Evolutionary conservation across 257 asterid genomes (phyloP).

Genomic region (Jacaranda mimosifolia): DNA sequence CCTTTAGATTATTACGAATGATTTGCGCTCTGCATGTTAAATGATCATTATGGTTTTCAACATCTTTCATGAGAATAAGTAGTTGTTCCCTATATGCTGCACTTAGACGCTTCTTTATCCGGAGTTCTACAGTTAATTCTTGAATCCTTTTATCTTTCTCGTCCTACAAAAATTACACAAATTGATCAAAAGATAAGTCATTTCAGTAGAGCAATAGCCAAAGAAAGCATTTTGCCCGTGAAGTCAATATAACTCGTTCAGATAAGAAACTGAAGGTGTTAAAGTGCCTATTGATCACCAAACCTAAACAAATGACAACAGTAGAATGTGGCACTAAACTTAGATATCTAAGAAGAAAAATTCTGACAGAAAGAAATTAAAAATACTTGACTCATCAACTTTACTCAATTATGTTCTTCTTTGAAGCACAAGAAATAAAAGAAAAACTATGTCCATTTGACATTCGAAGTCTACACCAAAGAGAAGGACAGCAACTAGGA

Average conservation of each 20-base stretch:
- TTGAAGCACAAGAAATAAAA: constrained; percentile 11
- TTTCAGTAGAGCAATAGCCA: constrained; percentile 8
- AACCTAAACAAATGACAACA: constrained; percentile 23
- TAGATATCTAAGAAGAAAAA: neutral
- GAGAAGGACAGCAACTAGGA: neutral
- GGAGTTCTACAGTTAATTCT: constrained; percentile 76
- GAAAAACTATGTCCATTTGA: neutral
- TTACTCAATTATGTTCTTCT: neutral
- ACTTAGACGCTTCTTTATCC: constrained; percentile 68
- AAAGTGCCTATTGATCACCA: constrained; percentile 1
- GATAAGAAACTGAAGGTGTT: neutral
- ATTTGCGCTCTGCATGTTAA: constrained; percentile 58
- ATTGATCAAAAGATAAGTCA: constrained; percentile 25
- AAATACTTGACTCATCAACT: constrained; percentile 4
- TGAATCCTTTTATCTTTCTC: constrained; percentile 81
- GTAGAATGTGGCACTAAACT: neutral
- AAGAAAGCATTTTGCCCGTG: neutral
- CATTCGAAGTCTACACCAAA: neutral
- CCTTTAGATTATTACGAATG: constrained; percentile 57
- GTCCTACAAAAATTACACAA: constrained; percentile 53
- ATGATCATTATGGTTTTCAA: constrained; percentile 71
- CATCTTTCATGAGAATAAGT: constrained; percentile 68
- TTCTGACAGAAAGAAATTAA: neutral
- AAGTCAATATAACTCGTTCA: constrained; percentile 24
- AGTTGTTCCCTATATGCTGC: constrained; percentile 76